These are phyloP conservation scores for Pisolithus thermaeus DNA, from an alignment of 1,284 basidiomycete genomes.

Conservation along the genomic window DNA sequence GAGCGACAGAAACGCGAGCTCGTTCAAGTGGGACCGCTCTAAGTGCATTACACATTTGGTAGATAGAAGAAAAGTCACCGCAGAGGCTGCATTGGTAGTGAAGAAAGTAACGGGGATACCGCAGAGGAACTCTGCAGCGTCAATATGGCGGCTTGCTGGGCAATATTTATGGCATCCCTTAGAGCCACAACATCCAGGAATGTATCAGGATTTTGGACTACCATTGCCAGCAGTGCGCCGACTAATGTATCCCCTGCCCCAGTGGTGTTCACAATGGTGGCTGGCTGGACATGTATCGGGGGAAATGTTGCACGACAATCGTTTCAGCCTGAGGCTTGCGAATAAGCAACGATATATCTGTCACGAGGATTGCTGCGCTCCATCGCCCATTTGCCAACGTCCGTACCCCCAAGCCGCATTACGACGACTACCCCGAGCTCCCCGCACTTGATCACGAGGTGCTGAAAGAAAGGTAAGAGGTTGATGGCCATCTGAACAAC, in stretches of 20 bases:
- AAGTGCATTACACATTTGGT: not conserved
- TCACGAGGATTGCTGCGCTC: slow-evolving; percentile 41
- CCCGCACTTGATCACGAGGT: slow-evolving; percentile 82
- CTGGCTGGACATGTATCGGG: slow-evolving; percentile 39
- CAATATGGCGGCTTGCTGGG: slow-evolving; percentile 61
- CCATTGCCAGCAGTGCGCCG: slow-evolving; percentile 61
- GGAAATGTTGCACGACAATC: slow-evolving; percentile 68
- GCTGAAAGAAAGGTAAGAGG: slow-evolving; percentile 75
- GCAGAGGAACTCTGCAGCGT: slow-evolving; percentile 58
- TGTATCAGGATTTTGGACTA: slow-evolving; percentile 39
- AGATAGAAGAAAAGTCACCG: slow-evolving; percentile 3
- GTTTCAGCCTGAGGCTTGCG: slow-evolving; percentile 37
- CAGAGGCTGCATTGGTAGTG: slow-evolving; percentile 12
- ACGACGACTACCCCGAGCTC: slow-evolving; percentile 58
- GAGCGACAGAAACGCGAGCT: slow-evolving; percentile 44
- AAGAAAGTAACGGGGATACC: slow-evolving; percentile 58
- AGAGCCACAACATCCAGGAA: slow-evolving; percentile 44
- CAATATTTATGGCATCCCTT: slow-evolving; percentile 38
- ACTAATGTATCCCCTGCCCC: slow-evolving; percentile 90
- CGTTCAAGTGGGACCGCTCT: slow-evolving; percentile 57
- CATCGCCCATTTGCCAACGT: slow-evolving; percentile 40
- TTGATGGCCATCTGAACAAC: slow-evolving; percentile 74
- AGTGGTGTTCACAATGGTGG: slow-evolving; percentile 68
- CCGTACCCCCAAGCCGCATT: slow-evolving; percentile 46
- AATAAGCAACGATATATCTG: slow-evolving; percentile 50